phyloP scores from a whole-genome alignment of 2,329 filamentous ascomycete genomes.

The Xylaria sp. region DNA sequence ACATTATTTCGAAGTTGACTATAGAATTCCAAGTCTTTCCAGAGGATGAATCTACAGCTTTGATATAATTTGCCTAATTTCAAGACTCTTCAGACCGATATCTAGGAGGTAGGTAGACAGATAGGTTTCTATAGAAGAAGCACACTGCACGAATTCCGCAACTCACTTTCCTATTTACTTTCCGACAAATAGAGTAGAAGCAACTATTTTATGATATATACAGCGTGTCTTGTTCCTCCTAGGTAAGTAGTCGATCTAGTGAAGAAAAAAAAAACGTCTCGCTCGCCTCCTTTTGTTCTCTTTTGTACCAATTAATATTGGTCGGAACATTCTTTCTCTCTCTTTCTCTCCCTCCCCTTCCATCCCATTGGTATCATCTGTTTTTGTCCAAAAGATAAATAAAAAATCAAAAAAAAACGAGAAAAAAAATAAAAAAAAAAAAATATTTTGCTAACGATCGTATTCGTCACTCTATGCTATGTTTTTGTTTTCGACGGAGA shows the following conservation, averaged over 20 bases:
- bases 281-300: neutral
- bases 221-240: neutral
- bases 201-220: constrained; percentile 11
- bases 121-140: neutral
- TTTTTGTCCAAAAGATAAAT: neutral
- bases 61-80: no score
- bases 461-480: constrained; percentile 4
- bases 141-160: neutral
- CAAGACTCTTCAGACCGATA: no score
- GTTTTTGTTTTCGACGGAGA: neutral
- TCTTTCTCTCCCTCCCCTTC: neutral
- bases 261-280: neutral
- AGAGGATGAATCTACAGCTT: neutral
- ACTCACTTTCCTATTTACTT: neutral
- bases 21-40: neutral
- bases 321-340: neutral
- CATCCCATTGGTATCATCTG: neutral
- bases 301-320: neutral
- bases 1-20: neutral
- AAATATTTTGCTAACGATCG: neutral
- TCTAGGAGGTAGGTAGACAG: neutral
- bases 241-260: neutral
- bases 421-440: no score
- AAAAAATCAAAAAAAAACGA: no score
- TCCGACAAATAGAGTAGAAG: neutral